A percentile compares a stretch with the other conserved stretches of the same genome.
Evolutionary conservation across 2,329 filamentous ascomycete genomes (phyloP).

Genomic region (Neofusicoccum umdonicola): DNA sequence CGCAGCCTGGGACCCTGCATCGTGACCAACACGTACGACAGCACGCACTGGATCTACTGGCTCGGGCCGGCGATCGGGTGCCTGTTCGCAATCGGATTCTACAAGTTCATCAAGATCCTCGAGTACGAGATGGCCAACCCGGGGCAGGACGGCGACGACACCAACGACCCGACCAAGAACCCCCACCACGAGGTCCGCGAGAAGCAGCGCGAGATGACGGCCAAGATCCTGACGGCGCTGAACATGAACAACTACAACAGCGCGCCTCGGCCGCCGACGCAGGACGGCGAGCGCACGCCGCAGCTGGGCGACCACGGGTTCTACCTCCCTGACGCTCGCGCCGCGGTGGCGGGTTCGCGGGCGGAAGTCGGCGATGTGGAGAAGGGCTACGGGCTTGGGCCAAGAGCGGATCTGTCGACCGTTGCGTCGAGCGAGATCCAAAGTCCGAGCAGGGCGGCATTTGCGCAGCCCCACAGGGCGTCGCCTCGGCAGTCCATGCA

Average conservation of each 20-base stretch:
- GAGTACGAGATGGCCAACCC: conserved; percentile 45
- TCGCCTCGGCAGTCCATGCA: conserved; percentile 9
- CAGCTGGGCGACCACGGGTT: conserved; percentile 1
- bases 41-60: conserved; percentile 51
- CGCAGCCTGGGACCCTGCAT: conserved; percentile 47
- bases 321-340: background rate
- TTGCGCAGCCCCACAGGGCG: background rate
- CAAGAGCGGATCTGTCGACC: conserved; percentile 7
- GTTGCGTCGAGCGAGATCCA: conserved; percentile 3
- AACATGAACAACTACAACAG: background rate
- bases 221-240: conserved; percentile 11
- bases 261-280: background rate
- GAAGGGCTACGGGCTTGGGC: conserved; percentile 4
- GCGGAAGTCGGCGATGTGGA: conserved; percentile 1
- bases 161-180: conserved; percentile 18
- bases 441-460: background rate
- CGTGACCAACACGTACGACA: conserved; percentile 38
- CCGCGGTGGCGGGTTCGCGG: background rate
- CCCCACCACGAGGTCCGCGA: conserved; percentile 16
- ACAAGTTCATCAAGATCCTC: conserved; percentile 39
- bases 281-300: conserved; percentile 6
- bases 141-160: conserved; percentile 38
- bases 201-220: conserved; percentile 17
- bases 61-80: conserved; percentile 43
- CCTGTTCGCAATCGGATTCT: conserved; percentile 38